A percentile compares a stretch with the other conserved stretches of the same genome.
phyloP scores from a whole-genome alignment of 2,329 filamentous ascomycete species.

The Exophiala lecanii-corni region DNA sequence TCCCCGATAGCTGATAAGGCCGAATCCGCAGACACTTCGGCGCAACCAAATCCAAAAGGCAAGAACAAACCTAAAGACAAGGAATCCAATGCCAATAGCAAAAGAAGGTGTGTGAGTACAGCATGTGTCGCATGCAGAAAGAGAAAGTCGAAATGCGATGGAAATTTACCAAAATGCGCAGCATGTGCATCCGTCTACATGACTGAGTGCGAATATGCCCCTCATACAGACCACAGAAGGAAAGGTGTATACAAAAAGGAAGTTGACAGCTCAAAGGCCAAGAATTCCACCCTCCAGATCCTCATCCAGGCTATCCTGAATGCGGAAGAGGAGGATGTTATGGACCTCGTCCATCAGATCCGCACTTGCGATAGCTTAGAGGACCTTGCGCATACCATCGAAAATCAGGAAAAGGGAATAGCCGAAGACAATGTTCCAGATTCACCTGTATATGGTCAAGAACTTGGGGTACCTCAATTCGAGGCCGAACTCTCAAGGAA shows the following conservation, averaged over 20 bases:
- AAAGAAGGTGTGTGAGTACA: conserved; percentile 76
- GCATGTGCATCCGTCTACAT: conserved; percentile 90
- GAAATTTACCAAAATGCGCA: conserved; percentile 83
- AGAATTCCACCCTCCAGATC: conserved; percentile 83
- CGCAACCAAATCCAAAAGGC: conserved; percentile 18
- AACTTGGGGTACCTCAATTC: conserved; percentile 38
- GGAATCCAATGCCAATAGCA: conserved; percentile 38
- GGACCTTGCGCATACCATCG: conserved; percentile 57
- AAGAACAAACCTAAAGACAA: conserved; percentile 32
- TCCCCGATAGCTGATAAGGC: background rate
- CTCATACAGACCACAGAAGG: conserved; percentile 88
- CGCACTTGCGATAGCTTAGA: conserved; percentile 75
- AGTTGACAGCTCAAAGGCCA: conserved; percentile 79
- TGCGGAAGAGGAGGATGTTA: conserved; percentile 79
- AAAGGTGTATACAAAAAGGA: conserved; percentile 98
- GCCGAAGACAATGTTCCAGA: conserved; percentile 35
- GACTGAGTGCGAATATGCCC: conserved; percentile 81
- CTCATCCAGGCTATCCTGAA: conserved; percentile 90
- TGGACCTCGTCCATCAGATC: conserved; percentile 76
- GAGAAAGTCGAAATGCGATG: conserved; percentile 86
- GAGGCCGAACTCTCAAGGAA: conserved; percentile 84
- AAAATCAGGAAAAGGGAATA: conserved; percentile 48
- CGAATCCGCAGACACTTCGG: background rate
- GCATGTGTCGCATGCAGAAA: conserved; percentile 75
- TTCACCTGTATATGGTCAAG: conserved; percentile 32